phyloP scores from a whole-genome alignment of 2,329 filamentous ascomycete species.

The Epichloe gansuensis region DNA sequence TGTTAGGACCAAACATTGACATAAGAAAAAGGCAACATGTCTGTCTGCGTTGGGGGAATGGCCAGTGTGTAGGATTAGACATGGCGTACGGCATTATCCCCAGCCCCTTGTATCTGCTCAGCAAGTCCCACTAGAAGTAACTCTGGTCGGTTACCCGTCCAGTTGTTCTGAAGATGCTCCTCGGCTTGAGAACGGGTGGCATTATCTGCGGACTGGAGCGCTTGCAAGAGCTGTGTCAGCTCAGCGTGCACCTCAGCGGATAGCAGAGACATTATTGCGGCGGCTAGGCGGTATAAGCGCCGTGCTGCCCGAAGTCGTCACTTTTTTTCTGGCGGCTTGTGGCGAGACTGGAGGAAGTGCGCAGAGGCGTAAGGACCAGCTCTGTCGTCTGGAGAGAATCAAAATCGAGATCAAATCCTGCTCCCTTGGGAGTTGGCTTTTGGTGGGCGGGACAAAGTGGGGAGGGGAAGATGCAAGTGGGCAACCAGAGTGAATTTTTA shows the following conservation, averaged over 20 bases:
- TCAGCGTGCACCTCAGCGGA: conserved; percentile 73
- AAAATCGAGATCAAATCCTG: conserved; percentile 6
- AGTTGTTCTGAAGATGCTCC: conserved; percentile 80
- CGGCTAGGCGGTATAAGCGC: conserved; percentile 12
- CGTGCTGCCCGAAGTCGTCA: conserved; percentile 9
- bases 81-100: conserved; percentile 51
- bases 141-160: conserved; percentile 71
- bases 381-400: neutral
- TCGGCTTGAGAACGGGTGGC: conserved; percentile 72
- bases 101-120: conserved; percentile 76
- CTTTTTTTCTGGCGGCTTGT: conserved; percentile 4
- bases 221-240: conserved; percentile 75
- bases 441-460: conserved; percentile 14
- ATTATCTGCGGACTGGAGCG: conserved; percentile 84
- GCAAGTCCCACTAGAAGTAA: conserved; percentile 85
- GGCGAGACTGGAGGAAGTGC: neutral
- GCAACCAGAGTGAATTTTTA: neutral
- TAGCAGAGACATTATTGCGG: conserved; percentile 58
- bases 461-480: conserved; percentile 10
- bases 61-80: neutral
- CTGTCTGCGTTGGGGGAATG: neutral
- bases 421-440: conserved; percentile 8
- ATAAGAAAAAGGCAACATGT: neutral
- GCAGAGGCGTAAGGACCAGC: neutral
- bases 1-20: conserved; percentile 1